A percentile compares a stretch with the other conserved stretches of the same genome.
These are phyloP conservation scores for Ceratobasidium sp. DNA, from an alignment of 1,284 basidiomycete species.

Conservation along the genomic window DNA sequence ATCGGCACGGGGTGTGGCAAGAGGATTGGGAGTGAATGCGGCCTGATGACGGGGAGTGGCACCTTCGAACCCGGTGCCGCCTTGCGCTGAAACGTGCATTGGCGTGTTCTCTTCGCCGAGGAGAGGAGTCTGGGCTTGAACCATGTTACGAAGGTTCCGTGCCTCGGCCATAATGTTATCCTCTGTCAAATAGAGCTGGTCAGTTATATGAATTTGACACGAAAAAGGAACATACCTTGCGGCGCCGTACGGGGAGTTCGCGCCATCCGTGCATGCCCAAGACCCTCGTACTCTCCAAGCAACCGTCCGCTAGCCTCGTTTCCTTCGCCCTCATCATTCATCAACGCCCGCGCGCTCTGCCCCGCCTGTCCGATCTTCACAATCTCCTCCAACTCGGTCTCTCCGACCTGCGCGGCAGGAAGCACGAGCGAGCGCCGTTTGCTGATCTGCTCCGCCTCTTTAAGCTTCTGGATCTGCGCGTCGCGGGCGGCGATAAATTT, in stretches of 20 bases:
- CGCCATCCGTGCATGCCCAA: conserved; percentile 87
- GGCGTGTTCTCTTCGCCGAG: conserved; percentile 97
- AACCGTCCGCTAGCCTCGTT: conserved; percentile 85
- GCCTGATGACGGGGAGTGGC: conserved; percentile 89
- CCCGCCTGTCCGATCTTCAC: conserved; percentile 97
- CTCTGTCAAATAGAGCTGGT: conserved; percentile 58
- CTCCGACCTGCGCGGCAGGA: conserved; percentile 93
- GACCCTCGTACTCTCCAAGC: conserved; percentile 88
- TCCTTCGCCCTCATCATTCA: conserved; percentile 66
- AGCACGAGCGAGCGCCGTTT: conserved; percentile 85
- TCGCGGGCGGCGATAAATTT: conserved; percentile 94
- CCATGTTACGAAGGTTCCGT: conserved; percentile 92
- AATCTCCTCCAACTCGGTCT: conserved; percentile 95
- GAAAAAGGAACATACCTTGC: conserved; percentile 69
- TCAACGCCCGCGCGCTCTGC: conserved; percentile 84
- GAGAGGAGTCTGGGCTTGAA: conserved; percentile 88
- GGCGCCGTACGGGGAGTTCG: conserved; percentile 91
- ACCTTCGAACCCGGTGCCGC: conserved; percentile 87
- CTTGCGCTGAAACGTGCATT: conserved; percentile 70
- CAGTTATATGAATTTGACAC: conserved; percentile 25
- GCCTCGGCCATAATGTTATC: conserved; percentile 95
- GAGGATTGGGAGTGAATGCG: conserved; percentile 92
- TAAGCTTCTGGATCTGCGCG: conserved; percentile 95
- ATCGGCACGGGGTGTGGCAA: conserved; percentile 77
- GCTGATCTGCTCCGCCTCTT: conserved; percentile 95